phyloP scores from a whole-genome alignment of 768 basidiomycete genomes.

The Tricholoma bakamatsutake region DNA sequence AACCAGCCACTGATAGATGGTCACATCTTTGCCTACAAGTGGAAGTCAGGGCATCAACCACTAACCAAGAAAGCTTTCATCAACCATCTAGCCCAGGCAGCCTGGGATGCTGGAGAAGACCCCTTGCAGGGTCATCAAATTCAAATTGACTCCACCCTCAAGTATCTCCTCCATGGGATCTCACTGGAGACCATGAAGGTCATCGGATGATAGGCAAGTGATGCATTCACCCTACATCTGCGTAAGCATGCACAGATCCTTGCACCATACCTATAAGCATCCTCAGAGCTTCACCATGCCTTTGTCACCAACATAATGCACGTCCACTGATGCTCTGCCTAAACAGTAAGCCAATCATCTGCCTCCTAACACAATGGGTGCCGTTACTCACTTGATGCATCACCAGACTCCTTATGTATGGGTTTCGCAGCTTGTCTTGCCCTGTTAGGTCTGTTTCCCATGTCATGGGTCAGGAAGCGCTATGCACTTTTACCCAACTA shows the following conservation, averaged over 20 bases:
- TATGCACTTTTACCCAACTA: neutral
- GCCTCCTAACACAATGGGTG: neutral
- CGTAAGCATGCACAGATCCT: no score
- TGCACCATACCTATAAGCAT: neutral
- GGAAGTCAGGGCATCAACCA: no score
- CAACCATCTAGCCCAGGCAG: conserved; percentile 7
- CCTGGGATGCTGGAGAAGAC: neutral
- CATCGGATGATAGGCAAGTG: conserved; percentile 9
- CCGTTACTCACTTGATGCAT: neutral
- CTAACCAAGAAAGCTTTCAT: conserved; percentile 19
- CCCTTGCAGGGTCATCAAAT: conserved; percentile 21
- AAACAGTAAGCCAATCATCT: neutral
- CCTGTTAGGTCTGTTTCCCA: neutral
- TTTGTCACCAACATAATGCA: no score
- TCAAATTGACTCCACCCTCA: conserved; percentile 19
- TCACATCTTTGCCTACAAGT: conserved; percentile 5
- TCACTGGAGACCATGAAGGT: conserved; percentile 9
- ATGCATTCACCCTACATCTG: neutral
- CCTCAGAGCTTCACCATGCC: no score
- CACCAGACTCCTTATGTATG: neutral
- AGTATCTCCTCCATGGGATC: conserved; percentile 13
- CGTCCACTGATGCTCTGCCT: neutral
- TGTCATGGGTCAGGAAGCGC: neutral
- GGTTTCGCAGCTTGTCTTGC: neutral
- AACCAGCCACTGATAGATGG: neutral